phyloP scores from a whole-genome alignment of 2,329 filamentous ascomycete genomes.

The Colletotrichum kahawae region DNA sequence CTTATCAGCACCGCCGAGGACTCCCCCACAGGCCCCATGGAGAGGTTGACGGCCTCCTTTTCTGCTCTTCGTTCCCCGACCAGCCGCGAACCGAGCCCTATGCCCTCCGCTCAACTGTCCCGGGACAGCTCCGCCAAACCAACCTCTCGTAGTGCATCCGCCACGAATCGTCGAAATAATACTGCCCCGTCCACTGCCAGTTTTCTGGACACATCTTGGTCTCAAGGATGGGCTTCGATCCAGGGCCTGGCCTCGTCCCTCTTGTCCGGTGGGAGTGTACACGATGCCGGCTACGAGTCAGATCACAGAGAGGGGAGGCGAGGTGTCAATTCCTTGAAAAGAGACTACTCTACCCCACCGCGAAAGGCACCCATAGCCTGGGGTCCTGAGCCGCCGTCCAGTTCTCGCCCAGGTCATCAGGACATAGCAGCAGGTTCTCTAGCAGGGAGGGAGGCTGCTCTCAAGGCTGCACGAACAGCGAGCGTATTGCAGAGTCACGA shows the following conservation, averaged over 20 bases:
- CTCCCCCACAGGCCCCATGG: slow-evolving; percentile 35
- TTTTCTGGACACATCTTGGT: slow-evolving; percentile 57
- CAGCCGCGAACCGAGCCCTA: slow-evolving; percentile 53
- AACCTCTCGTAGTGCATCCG: not conserved
- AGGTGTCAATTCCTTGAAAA: slow-evolving; percentile 5
- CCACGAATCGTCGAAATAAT: slow-evolving; percentile 12
- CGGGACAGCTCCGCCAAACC: not conserved
- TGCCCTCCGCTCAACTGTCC: slow-evolving; percentile 42
- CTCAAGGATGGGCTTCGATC: slow-evolving; percentile 60
- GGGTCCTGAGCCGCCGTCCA: slow-evolving; percentile 54
- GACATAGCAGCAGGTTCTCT: slow-evolving; percentile 61
- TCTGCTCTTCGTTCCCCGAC: slow-evolving; percentile 39
- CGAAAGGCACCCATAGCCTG: slow-evolving; percentile 41
- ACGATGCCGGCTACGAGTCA: slow-evolving; percentile 20
- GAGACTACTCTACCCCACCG: slow-evolving; percentile 16
- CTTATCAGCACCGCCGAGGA: slow-evolving; percentile 36
- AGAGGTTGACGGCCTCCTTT: slow-evolving; percentile 19
- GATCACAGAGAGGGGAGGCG: slow-evolving; percentile 14
- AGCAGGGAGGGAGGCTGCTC: slow-evolving; percentile 56
- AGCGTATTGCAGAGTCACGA: slow-evolving; percentile 67
- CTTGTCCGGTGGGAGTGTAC: slow-evolving; percentile 37
- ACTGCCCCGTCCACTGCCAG: slow-evolving; percentile 41
- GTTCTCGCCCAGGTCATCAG: slow-evolving; percentile 41
- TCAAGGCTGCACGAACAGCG: slow-evolving; percentile 61
- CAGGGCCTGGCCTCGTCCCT: slow-evolving; percentile 58